phyloP scores from a whole-genome alignment of 208 protist species.

The Leishmania gerbilli region DNA sequence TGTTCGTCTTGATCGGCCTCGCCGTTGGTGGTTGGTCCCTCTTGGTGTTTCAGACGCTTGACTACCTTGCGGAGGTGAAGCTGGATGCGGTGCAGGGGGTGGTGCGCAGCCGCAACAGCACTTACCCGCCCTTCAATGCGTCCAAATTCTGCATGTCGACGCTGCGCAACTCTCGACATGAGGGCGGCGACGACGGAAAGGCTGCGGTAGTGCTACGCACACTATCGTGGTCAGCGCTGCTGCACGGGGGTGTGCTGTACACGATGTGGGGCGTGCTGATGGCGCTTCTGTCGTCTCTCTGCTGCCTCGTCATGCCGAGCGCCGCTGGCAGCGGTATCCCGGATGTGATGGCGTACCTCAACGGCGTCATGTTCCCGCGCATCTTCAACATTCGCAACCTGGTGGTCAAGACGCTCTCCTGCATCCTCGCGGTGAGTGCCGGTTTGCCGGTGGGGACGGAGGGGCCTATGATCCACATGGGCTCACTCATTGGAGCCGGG shows the following conservation, averaged over 20 bases:
- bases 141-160: not conserved
- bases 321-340: constrained; percentile 81
- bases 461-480: constrained; percentile 94
- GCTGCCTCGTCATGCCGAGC: constrained; percentile 73
- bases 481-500: constrained; percentile 84
- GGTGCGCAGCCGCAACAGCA: constrained; percentile 26
- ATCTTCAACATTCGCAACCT: constrained; percentile 85
- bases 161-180: not conserved
- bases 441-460: constrained; percentile 88
- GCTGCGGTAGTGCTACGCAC: constrained; percentile 13
- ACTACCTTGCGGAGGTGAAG: constrained; percentile 52
- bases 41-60: constrained; percentile 74
- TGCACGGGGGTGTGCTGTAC: constrained; percentile 40
- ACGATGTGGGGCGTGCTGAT: constrained; percentile 42
- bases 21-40: constrained; percentile 65
- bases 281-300: constrained; percentile 62
- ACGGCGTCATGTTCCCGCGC: constrained; percentile 86
- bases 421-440: constrained; percentile 71
- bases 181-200: not conserved
- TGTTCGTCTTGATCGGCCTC: constrained; percentile 65
- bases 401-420: constrained; percentile 76
- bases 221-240: constrained; percentile 33
- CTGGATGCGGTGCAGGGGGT: constrained; percentile 39
- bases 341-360: constrained; percentile 89
- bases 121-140: not conserved